Conservation (phyloP, 768 basidiomycete species). For the Tylopilus intermedius region DNA sequence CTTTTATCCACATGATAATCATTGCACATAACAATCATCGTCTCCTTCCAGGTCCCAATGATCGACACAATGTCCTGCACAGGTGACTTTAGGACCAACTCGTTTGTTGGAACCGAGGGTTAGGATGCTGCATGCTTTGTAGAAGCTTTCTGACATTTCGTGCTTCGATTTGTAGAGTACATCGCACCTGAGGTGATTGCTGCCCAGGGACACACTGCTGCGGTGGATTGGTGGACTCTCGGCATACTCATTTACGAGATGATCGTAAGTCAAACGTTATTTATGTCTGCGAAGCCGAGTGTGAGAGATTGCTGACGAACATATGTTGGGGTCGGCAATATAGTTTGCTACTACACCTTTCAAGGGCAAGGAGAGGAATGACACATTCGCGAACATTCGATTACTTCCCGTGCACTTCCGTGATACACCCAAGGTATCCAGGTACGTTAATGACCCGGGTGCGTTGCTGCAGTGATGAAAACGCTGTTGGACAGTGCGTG, state of each 20-base stretch:
- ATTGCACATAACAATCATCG: constrained; percentile 3
- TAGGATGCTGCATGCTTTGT: constrained; percentile 24
- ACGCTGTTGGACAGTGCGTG: constrained; percentile 51
- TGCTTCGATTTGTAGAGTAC: constrained; percentile 62
- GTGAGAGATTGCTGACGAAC: constrained; percentile 32
- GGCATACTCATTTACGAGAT: constrained; percentile 99
- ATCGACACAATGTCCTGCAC: constrained; percentile 98
- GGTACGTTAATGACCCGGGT: constrained; percentile 39
- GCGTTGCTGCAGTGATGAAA: constrained; percentile 9
- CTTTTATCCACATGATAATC: constrained; percentile 1
- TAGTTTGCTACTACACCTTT: constrained; percentile 98
- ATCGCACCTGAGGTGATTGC: constrained; percentile 99
- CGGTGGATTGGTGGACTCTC: constrained; percentile 99
- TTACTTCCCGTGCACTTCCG: constrained; percentile 81
- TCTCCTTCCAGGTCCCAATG: constrained; percentile 63
- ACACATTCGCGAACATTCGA: constrained; percentile 95
- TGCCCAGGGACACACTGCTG: constrained; percentile 93
- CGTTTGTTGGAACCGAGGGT: constrained; percentile 99
- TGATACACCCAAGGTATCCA: constrained; percentile 74
- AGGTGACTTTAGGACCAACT: constrained; percentile 95
- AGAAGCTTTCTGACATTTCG: constrained; percentile 13
- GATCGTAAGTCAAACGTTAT: constrained; percentile 67
- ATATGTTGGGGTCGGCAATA: constrained; percentile 14
- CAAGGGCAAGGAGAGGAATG: constrained; percentile 91
- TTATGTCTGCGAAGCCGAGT: constrained; percentile 14